These are phyloP conservation scores for Neurospora sp. DNA, from an alignment of 495 filamentous ascomycete genomes.

Conservation along the genomic window DNA sequence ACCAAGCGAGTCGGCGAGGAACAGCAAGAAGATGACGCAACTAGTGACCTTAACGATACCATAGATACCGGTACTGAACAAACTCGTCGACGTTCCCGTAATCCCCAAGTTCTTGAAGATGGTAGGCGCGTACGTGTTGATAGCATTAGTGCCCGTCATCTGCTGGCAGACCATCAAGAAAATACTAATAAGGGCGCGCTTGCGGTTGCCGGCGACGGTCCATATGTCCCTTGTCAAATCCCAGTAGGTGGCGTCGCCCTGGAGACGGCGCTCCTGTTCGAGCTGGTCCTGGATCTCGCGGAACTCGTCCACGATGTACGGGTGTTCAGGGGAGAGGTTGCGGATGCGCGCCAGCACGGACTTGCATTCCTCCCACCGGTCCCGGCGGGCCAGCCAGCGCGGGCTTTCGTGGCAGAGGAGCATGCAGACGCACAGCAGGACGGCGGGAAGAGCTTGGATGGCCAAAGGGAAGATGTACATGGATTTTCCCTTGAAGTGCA, in stretches of 20 bases:
- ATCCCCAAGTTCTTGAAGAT: slow-evolving; percentile 42
- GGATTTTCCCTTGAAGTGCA: slow-evolving; percentile 23
- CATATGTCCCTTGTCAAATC: slow-evolving; percentile 64
- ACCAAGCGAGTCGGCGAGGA: slow-evolving; percentile 55
- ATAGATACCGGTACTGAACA: slow-evolving; percentile 43
- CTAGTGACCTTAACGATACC: slow-evolving; percentile 38
- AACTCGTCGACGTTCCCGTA: slow-evolving; percentile 31
- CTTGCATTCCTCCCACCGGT: slow-evolving; percentile 59
- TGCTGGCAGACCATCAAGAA: slow-evolving; percentile 39
- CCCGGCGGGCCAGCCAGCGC: slow-evolving; percentile 58
- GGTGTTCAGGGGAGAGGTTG: slow-evolving; percentile 44
- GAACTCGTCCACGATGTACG: slow-evolving; percentile 57
- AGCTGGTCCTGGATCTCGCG: slow-evolving; percentile 57
- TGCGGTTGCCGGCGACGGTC: slow-evolving; percentile 49
- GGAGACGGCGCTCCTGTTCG: slow-evolving; percentile 56
- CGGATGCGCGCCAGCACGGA: slow-evolving; percentile 45
- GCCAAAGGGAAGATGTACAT: slow-evolving; percentile 59
- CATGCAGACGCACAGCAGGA: slow-evolving; percentile 46
- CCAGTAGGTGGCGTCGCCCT: slow-evolving; percentile 52
- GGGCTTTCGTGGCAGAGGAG: slow-evolving; percentile 56
- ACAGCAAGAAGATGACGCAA: slow-evolving; percentile 36
- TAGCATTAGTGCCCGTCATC: slow-evolving; percentile 34
- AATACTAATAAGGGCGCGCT: slow-evolving; percentile 32
- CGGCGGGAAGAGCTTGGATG: slow-evolving; percentile 54
- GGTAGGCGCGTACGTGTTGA: slow-evolving; percentile 44